phyloP scores from a whole-genome alignment of 495 filamentous ascomycete genomes.

The Bacidia gigantensis region DNA sequence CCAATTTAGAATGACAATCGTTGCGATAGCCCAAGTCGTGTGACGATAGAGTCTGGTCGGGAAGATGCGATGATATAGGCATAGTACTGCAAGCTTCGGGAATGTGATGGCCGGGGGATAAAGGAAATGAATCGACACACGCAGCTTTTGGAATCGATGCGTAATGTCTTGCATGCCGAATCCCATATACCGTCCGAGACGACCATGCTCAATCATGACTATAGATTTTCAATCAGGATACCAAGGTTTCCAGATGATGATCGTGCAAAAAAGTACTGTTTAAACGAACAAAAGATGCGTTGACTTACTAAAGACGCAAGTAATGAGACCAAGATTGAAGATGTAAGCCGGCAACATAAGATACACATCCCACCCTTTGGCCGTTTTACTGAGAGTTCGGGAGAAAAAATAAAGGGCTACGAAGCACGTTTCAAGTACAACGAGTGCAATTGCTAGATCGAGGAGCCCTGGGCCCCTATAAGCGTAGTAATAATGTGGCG shows the following conservation, averaged over 20 bases:
- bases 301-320: too few relatives aligned
- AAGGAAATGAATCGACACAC: conserved; percentile 17
- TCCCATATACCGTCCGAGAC: not conserved
- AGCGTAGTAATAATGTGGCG: too few relatives aligned
- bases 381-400: too few relatives aligned
- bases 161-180: not conserved
- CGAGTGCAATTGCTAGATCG: too few relatives aligned
- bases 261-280: too few relatives aligned
- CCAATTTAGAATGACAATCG: conserved; percentile 8
- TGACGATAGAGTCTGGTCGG: conserved; percentile 4
- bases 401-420: too few relatives aligned
- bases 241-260: not conserved
- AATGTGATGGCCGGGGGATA: conserved; percentile 24
- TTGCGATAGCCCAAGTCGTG: not conserved
- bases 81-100: conserved; percentile 25
- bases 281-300: too few relatives aligned
- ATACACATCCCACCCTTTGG: too few relatives aligned
- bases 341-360: too few relatives aligned
- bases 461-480: too few relatives aligned
- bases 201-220: not conserved
- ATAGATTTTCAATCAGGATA: not conserved
- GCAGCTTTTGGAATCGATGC: conserved; percentile 6
- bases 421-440: too few relatives aligned
- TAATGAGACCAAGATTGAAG: too few relatives aligned
- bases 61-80: conserved; percentile 26